Evolutionary conservation across 2,329 filamentous ascomycete genomes (phyloP).

Genomic region (Hirsutella thompsonii): DNA sequence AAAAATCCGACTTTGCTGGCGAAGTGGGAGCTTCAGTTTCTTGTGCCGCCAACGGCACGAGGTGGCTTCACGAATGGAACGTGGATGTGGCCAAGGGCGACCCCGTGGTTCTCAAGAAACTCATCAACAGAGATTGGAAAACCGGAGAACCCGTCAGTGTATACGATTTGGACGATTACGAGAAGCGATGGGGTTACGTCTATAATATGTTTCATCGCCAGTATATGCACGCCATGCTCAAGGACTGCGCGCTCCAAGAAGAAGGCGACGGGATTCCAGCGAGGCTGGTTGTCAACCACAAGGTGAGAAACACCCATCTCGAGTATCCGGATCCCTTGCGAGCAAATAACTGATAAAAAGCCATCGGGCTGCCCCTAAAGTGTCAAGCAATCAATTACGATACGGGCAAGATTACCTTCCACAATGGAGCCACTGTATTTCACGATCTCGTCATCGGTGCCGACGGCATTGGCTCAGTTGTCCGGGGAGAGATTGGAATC

Average conservation of each 20-base stretch:
- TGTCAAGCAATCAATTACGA: constrained; percentile 39
- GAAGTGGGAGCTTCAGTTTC: constrained; percentile 57
- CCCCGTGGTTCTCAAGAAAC: constrained; percentile 49
- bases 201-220: constrained; percentile 61
- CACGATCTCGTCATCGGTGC: constrained; percentile 52
- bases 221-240: constrained; percentile 56
- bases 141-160: constrained; percentile 53
- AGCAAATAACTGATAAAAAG: not conserved
- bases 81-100: constrained; percentile 52
- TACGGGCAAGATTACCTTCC: constrained; percentile 35
- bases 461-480: constrained; percentile 55
- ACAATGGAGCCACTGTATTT: constrained; percentile 31
- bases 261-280: constrained; percentile 40
- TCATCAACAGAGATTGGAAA: constrained; percentile 60
- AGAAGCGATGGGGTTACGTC: constrained; percentile 49
- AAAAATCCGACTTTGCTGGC: constrained; percentile 50
- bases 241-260: constrained; percentile 40
- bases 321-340: too few species aligned
- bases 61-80: constrained; percentile 56
- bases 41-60: constrained; percentile 57
- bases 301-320: constrained; percentile 20
- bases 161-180: constrained; percentile 51
- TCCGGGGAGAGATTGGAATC: constrained; percentile 51
- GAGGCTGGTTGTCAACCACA: constrained; percentile 42
- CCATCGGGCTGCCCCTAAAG: too few species aligned